Percentiles rank a stretch among this genome's conserved stretches.
These are phyloP conservation scores for Cinchona pubescens DNA, from an alignment of 257 asterid species.

Conservation along the genomic window DNA sequence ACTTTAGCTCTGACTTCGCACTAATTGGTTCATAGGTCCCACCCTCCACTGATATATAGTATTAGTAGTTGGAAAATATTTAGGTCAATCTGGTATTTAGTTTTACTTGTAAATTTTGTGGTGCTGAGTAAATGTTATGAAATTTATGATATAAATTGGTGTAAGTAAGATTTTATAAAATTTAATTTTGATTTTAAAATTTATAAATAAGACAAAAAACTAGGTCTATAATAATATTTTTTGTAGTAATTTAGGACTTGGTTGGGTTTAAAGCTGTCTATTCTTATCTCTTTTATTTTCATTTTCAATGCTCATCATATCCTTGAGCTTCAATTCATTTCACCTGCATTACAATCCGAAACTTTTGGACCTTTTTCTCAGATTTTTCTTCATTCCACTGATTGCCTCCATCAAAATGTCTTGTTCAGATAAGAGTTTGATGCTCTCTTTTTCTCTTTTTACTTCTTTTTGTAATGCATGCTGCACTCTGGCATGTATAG, in stretches of 20 bases:
- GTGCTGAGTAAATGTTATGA: too few species aligned
- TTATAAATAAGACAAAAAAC: too few species aligned
- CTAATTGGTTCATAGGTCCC: constrained; percentile 10
- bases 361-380: constrained; percentile 16
- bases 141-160: too few species aligned
- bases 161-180: too few species aligned
- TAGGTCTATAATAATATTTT: too few species aligned
- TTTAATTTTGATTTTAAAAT: too few species aligned
- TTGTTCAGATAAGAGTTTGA: constrained; percentile 16
- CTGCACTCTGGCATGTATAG: background rate
- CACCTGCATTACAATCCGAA: constrained; percentile 2
- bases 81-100: too few species aligned
- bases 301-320: constrained; percentile 2
- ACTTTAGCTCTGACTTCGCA: background rate
- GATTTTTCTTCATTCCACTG: constrained; percentile 22
- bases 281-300: background rate
- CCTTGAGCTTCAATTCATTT: constrained; percentile 4
- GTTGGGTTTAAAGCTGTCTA: too few species aligned
- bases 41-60: background rate
- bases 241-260: too few species aligned
- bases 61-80: background rate
- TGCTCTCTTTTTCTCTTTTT: background rate
- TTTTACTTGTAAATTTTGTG: too few species aligned
- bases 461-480: background rate
- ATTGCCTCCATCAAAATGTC: constrained; percentile 28